Conservation (phyloP, 2,329 filamentous ascomycete genomes). For the Pseudocercospora musae region DNA sequence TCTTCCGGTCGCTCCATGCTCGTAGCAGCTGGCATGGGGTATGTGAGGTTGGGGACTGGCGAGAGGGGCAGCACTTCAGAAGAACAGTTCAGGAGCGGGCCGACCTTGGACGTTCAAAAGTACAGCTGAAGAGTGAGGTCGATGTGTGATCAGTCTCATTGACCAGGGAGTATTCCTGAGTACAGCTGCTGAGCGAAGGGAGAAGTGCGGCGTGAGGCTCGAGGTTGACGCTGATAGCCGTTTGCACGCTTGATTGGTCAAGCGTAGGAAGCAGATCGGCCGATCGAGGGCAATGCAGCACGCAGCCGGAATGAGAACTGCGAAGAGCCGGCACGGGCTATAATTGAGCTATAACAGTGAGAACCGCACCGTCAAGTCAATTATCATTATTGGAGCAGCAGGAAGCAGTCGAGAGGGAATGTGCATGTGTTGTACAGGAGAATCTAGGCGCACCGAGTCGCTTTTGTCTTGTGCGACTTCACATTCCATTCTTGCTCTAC, state of each 20-base stretch:
- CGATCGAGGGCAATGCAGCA: not conserved
- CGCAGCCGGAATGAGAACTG: not conserved
- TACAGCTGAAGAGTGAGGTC: not conserved
- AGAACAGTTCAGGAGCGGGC: not conserved
- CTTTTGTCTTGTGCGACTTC: not conserved
- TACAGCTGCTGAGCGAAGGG: not conserved
- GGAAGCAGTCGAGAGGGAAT: not conserved
- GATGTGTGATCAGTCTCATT: not conserved
- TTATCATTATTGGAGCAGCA: too few relatives aligned
- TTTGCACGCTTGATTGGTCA: not conserved
- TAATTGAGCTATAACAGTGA: not conserved
- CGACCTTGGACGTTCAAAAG: not conserved
- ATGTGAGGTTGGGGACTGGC: constrained; percentile 8
- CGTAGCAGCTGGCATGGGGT: constrained; percentile 29
- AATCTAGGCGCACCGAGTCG: not conserved
- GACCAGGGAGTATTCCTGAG: constrained; percentile 1
- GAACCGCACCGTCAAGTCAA: not conserved
- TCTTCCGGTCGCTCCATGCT: constrained; percentile 31
- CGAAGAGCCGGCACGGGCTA: not conserved
- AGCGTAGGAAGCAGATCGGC: not conserved
- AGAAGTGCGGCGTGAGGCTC: not conserved
- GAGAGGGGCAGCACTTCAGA: constrained; percentile 5
- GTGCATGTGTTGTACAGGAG: not conserved
- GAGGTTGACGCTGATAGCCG: not conserved
- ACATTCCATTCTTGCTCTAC: not conserved